Percentiles rank a stretch among this genome's conserved stretches.
Evolutionary conservation across 768 basidiomycete species (phyloP).

Genomic region (Sarcomyxa edulis): DNA sequence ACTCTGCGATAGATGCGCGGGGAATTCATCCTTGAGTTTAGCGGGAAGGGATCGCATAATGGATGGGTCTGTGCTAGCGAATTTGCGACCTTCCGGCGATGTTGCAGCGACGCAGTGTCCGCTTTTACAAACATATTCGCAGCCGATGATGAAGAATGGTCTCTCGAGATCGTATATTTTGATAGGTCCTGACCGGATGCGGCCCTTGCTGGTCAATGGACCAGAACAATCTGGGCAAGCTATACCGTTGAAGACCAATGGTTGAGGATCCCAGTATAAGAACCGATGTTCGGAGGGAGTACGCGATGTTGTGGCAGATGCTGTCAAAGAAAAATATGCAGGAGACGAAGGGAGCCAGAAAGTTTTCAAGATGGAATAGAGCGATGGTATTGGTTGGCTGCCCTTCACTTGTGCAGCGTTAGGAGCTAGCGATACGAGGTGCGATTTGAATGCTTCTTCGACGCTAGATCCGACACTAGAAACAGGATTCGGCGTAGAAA

Average conservation of each 20-base stretch:
- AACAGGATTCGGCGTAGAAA: conserved; percentile 60
- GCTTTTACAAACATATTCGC: conserved; percentile 68
- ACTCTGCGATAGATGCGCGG: conserved; percentile 54
- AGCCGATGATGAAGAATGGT: conserved; percentile 83
- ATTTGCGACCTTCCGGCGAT: conserved; percentile 53
- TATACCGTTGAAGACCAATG: conserved; percentile 79
- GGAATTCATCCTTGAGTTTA: conserved; percentile 70
- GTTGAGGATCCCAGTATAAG: conserved; percentile 84
- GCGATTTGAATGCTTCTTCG: conserved; percentile 76
- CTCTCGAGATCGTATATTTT: conserved; percentile 77
- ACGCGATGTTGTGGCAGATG: conserved; percentile 61
- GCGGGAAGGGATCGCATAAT: conserved; percentile 67
- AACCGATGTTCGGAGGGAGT: conserved; percentile 73
- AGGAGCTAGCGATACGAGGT: conserved; percentile 60
- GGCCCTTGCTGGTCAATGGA: conserved; percentile 60
- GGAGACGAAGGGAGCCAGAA: conserved; percentile 84
- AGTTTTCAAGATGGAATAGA: conserved; percentile 76
- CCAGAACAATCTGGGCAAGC: conserved; percentile 62
- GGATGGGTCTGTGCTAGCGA: conserved; percentile 66
- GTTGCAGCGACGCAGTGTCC: conserved; percentile 36
- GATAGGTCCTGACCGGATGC: conserved; percentile 68
- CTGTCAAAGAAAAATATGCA: conserved; percentile 70
- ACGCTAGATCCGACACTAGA: conserved; percentile 58
- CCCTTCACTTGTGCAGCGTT: conserved; percentile 34
- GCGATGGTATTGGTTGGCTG: conserved; percentile 53